A percentile compares a stretch with the other conserved stretches of the same genome.
These are phyloP conservation scores for Ogataea methylovora DNA, from an alignment of 805 yeast species.

Conservation along the genomic window DNA sequence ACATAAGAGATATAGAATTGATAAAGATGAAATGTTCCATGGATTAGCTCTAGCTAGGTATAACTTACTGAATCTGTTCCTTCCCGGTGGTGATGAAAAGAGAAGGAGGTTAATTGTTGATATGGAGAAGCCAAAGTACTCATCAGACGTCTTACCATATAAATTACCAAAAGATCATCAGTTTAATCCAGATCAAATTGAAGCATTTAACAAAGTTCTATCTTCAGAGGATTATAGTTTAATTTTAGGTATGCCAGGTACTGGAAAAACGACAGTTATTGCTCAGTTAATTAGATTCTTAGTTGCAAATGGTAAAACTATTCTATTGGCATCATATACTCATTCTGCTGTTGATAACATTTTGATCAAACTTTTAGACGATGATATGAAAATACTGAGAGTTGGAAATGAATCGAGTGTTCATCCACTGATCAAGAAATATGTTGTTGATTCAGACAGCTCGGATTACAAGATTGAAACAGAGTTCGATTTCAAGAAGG, in stretches of 20 bases:
- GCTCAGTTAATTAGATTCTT: slow-evolving; percentile 62
- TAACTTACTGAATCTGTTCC: slow-evolving; percentile 65
- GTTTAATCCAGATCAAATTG: slow-evolving; percentile 65
- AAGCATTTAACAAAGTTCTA: slow-evolving; percentile 61
- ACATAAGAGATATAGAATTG: slow-evolving; percentile 51
- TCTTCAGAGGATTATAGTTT: slow-evolving; percentile 68
- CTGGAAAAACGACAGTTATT: slow-evolving; percentile 90
- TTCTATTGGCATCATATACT: slow-evolving; percentile 79
- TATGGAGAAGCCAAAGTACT: slow-evolving; percentile 36
- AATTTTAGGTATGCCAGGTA: slow-evolving; percentile 96
- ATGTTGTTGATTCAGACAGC: slow-evolving; percentile 36
- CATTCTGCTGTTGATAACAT: slow-evolving; percentile 97
- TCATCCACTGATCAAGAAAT: slow-evolving; percentile 53
- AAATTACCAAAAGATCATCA: slow-evolving; percentile 9
- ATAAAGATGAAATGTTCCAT: slow-evolving; percentile 68
- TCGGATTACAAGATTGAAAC: slow-evolving; percentile 19
- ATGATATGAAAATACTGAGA: slow-evolving; percentile 47
- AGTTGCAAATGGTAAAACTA: slow-evolving; percentile 52
- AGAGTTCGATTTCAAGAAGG: slow-evolving; percentile 37
- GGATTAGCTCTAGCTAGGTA: slow-evolving; percentile 72
- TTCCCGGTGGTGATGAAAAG: slow-evolving; percentile 34
- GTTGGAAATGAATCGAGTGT: slow-evolving; percentile 56
- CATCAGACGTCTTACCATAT: slow-evolving; percentile 12
- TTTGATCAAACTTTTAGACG: slow-evolving; percentile 52
- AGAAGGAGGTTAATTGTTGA: slow-evolving; percentile 49